A percentile compares a stretch with the other conserved stretches of the same genome.
These are phyloP conservation scores for Aureobasidium sp. DNA, from an alignment of 2,329 filamentous ascomycete genomes.

Conservation along the genomic window DNA sequence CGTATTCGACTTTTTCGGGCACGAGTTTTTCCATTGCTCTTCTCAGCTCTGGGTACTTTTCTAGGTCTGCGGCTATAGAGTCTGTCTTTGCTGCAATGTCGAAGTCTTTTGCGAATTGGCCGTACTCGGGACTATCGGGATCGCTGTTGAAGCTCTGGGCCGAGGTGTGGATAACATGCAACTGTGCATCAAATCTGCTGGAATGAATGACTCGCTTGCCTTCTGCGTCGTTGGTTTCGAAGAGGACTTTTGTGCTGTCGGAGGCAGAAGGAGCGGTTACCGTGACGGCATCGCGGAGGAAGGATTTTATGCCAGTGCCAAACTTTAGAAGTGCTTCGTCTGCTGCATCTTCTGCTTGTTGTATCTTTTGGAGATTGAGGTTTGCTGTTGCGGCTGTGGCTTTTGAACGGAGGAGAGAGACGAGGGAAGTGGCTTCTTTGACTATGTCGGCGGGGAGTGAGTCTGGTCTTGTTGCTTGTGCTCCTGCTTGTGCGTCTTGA, in stretches of 20 bases:
- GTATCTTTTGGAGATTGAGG: conserved; percentile 64
- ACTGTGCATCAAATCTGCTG: conserved; percentile 88
- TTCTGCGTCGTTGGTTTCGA: conserved; percentile 82
- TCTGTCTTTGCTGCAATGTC: conserved; percentile 77
- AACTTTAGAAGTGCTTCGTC: conserved; percentile 92
- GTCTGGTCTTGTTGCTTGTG: conserved; percentile 29
- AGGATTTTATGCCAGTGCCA: conserved; percentile 80
- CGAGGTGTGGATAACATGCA: conserved; percentile 89
- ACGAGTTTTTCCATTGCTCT: conserved; percentile 91
- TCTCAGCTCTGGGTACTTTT: conserved; percentile 78
- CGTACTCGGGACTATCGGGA: conserved; percentile 60
- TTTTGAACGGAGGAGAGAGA: conserved; percentile 67
- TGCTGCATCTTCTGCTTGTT: conserved; percentile 87
- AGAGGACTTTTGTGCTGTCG: conserved; percentile 54
- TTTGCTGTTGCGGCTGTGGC: conserved; percentile 54
- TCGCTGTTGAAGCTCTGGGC: conserved; percentile 76
- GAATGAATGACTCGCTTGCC: conserved; percentile 89
- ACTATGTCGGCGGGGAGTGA: conserved; percentile 43
- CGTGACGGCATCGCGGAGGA: conserved; percentile 80
- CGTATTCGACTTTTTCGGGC: conserved; percentile 85
- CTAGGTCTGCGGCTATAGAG: conserved; percentile 70
- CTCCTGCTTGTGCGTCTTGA: not conserved
- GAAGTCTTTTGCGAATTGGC: conserved; percentile 64
- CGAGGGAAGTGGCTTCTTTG: conserved; percentile 55
- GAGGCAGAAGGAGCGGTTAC: conserved; percentile 62